phyloP scores from a whole-genome alignment of 1,284 basidiomycete genomes.

The Heterobasidion irregulare region DNA sequence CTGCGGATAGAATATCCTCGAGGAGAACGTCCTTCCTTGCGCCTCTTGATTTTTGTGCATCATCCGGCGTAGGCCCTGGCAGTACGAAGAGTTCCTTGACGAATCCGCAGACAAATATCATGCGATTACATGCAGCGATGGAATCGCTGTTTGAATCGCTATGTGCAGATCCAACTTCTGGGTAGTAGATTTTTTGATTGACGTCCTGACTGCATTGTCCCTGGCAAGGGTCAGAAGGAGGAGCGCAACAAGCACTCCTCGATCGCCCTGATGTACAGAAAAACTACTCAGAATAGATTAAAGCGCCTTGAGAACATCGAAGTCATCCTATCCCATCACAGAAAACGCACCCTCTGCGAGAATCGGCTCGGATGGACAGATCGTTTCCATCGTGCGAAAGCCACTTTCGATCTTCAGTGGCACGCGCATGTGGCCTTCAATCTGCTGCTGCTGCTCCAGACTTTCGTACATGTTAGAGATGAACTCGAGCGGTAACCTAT shows the following conservation, averaged over 20 bases:
- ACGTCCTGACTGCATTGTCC: background rate
- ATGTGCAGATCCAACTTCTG: too few relatives aligned
- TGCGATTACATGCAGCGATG: too few relatives aligned
- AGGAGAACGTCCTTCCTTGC: background rate
- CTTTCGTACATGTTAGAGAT: conserved; percentile 8
- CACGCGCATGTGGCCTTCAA: conserved; percentile 17
- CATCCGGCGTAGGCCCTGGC: too few relatives aligned
- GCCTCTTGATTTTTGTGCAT: too few relatives aligned
- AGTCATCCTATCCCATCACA: conserved; percentile 2
- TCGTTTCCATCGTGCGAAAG: conserved; percentile 15
- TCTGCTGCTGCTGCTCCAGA: conserved; percentile 13
- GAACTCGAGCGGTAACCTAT: conserved; percentile 20
- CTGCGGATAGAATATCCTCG: background rate
- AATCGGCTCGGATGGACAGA: conserved; percentile 16
- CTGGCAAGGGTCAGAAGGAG: conserved; percentile 9
- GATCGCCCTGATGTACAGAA: conserved; percentile 7
- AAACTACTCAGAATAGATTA: conserved; percentile 1
- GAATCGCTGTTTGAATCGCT: too few relatives aligned
- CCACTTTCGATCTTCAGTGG: conserved; percentile 13
- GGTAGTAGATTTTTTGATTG: too few relatives aligned
- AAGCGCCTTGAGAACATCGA: background rate
- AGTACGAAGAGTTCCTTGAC: too few relatives aligned
- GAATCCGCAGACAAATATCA: too few relatives aligned
- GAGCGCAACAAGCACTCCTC: conserved; percentile 6
- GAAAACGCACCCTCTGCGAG: conserved; percentile 15